Conservation (phyloP, 2,329 filamentous ascomycete species). For the Alternaria infectoria region DNA sequence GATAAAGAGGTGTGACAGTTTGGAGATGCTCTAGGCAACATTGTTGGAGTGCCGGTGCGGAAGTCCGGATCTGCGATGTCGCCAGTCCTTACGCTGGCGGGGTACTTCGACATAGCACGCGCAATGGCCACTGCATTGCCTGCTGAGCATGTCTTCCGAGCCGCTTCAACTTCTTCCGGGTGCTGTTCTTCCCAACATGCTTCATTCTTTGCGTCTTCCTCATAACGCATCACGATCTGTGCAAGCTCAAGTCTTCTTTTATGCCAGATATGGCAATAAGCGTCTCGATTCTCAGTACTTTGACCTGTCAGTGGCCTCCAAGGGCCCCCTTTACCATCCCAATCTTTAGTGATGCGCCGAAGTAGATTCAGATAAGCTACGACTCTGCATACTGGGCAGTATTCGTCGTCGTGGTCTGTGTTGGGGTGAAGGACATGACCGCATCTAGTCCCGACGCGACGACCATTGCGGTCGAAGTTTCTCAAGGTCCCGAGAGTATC, state of each 20-base stretch:
- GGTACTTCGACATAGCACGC: not conserved
- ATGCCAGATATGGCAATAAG: not conserved
- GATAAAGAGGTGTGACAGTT: fast-evolving
- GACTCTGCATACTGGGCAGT: not conserved
- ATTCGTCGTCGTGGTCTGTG: not conserved
- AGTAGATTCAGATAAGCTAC: not conserved
- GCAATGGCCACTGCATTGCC: not conserved
- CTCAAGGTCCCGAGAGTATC: not conserved
- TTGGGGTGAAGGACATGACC: not conserved
- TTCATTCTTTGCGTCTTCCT: not conserved
- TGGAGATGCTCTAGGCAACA: not conserved
- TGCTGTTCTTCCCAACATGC: not conserved
- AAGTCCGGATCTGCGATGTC: not conserved
- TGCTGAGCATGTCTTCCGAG: not conserved
- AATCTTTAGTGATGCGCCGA: not conserved
- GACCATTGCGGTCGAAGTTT: fast-evolving
- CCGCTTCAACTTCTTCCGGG: not conserved
- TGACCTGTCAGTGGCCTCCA: not conserved
- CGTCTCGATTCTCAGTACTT: not conserved
- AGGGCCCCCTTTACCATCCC: not conserved
- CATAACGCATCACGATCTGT: not conserved
- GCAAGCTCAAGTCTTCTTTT: not conserved
- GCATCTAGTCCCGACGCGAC: not conserved
- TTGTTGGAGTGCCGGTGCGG: not conserved
- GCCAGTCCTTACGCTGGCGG: not conserved